A percentile compares a stretch with the other conserved stretches of the same genome.
Evolutionary conservation across 495 filamentous ascomycete genomes (phyloP).

Genomic region (Talaromyces borbonicus): DNA sequence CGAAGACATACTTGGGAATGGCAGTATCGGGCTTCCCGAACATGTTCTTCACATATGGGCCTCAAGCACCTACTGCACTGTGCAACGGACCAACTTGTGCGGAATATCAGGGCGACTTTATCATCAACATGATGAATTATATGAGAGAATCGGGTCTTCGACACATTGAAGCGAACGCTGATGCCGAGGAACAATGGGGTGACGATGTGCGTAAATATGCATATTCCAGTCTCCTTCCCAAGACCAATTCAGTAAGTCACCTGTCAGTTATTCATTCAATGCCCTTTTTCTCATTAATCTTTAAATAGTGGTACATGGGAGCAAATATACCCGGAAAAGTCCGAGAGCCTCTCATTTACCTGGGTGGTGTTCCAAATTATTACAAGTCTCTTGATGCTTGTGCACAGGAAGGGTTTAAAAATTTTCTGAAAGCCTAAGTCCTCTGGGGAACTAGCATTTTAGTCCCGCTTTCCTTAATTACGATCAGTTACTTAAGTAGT

Average conservation of each 20-base stretch:
- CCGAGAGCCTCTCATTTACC: background rate
- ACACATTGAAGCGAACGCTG: background rate
- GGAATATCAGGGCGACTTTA: conserved; percentile 9
- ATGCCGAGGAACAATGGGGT: background rate
- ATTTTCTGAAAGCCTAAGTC: background rate
- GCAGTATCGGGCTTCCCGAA: conserved; percentile 22
- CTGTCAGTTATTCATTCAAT: background rate
- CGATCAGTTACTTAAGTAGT: background rate
- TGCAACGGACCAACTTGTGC: background rate
- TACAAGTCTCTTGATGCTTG: background rate
- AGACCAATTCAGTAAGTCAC: conserved; percentile 11
- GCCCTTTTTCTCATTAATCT: background rate
- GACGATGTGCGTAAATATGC: conserved; percentile 12
- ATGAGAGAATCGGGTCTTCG: conserved; percentile 29
- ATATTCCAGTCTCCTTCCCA: conserved; percentile 32
- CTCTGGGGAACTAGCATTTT: background rate
- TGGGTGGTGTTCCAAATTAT: conserved; percentile 1
- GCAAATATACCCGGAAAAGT: conserved; percentile 31
- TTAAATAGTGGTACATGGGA: conserved; percentile 10
- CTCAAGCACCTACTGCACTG: conserved; percentile 14
- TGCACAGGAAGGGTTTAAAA: background rate
- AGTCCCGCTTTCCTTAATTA: background rate
- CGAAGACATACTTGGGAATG: conserved; percentile 20
- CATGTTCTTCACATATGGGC: conserved; percentile 26
- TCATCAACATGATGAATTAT: background rate